A percentile compares a stretch with the other conserved stretches of the same genome.
phyloP scores from a whole-genome alignment of 129 eudicot genomes.

The Sambucus nigra region DNA sequence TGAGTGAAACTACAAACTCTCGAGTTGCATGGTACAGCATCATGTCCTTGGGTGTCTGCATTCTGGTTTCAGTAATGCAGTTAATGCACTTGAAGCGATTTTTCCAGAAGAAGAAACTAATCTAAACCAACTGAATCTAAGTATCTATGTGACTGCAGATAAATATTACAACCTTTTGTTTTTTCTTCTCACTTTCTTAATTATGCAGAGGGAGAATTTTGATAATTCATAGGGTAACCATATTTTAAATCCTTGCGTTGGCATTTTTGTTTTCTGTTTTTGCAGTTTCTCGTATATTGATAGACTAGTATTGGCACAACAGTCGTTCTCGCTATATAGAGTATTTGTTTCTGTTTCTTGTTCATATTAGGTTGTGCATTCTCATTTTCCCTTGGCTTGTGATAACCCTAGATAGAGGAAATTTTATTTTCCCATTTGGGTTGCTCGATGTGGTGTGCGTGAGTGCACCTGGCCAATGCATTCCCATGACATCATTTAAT shows the following conservation, averaged over 20 bases:
- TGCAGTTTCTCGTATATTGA: not conserved
- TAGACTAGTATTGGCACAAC: too few relatives aligned
- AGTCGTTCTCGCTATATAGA: too few relatives aligned
- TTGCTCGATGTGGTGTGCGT: too few relatives aligned
- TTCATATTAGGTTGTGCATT: too few relatives aligned
- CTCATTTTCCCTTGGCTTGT: too few relatives aligned
- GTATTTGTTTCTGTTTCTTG: not conserved
- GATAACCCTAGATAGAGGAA: too few relatives aligned
- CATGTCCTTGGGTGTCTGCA: conserved; percentile 71
- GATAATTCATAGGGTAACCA: not conserved
- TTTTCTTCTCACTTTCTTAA: not conserved
- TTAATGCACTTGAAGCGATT: conserved; percentile 59
- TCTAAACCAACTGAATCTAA: not conserved
- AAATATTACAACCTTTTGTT: too few relatives aligned
- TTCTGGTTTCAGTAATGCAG: conserved; percentile 50
- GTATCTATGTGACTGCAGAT: not conserved
- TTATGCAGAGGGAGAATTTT: not conserved
- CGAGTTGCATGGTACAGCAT: conserved; percentile 84
- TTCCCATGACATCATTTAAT: too few relatives aligned
- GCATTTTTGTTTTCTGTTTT: too few relatives aligned
- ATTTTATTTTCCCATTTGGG: too few relatives aligned
- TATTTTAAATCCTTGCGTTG: too few relatives aligned
- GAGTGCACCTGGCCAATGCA: too few relatives aligned
- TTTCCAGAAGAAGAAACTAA: conserved; percentile 86
- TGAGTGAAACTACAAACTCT: conserved; percentile 66